phyloP scores from a whole-genome alignment of 2,329 filamentous ascomycete species.

The Lecanoromycetidae sp. region DNA sequence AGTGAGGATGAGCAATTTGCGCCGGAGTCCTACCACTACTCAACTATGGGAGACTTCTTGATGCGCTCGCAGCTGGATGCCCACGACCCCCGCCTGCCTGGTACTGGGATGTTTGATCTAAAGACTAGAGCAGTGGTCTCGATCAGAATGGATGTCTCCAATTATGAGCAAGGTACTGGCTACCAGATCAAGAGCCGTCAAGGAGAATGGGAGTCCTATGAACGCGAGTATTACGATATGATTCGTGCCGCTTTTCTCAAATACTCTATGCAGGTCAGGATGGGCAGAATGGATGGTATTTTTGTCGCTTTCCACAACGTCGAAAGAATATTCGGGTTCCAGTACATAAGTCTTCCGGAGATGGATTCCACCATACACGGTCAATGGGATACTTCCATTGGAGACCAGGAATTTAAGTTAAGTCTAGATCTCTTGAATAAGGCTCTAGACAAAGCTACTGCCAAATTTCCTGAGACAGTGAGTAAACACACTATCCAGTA shows the following conservation, averaged over 20 bases:
- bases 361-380: conserved; percentile 90
- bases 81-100: conserved; percentile 71
- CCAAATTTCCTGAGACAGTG: conserved; percentile 57
- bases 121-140: conserved; percentile 89
- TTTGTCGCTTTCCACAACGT: conserved; percentile 96
- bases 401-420: conserved; percentile 73
- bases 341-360: conserved; percentile 76
- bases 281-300: conserved; percentile 97
- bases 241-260: conserved; percentile 88
- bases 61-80: conserved; percentile 94
- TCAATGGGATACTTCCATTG: conserved; percentile 51
- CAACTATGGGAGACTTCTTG: conserved; percentile 72
- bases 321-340: conserved; percentile 90
- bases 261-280: conserved; percentile 89
- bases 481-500: conserved; percentile 7
- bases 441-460: conserved; percentile 61
- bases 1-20: conserved; percentile 58
- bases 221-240: conserved; percentile 95
- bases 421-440: conserved; percentile 72
- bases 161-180: conserved; percentile 62
- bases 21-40: conserved; percentile 77
- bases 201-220: conserved; percentile 80
- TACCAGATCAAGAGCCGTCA: conserved; percentile 72
- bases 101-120: conserved; percentile 87
- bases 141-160: conserved; percentile 71